These are phyloP conservation scores for Xerocomellus amylosporus DNA, from an alignment of 768 basidiomycete genomes.

Conservation along the genomic window DNA sequence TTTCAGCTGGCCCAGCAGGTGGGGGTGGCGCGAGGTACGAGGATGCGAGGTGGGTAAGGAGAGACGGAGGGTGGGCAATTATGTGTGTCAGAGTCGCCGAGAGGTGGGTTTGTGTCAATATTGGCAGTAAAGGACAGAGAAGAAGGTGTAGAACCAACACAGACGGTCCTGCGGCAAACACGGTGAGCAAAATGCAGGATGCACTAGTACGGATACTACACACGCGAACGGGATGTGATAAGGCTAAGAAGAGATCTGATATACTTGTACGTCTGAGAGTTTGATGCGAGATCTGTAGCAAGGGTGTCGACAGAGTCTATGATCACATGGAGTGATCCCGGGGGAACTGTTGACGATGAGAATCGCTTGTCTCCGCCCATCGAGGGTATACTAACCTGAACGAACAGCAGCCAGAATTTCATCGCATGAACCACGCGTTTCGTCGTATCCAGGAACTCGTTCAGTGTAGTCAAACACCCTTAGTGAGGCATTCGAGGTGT, in stretches of 20 bases:
- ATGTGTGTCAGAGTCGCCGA: slow-evolving; percentile 63
- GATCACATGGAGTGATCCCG: slow-evolving; percentile 55
- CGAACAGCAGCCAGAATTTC: slow-evolving; percentile 43
- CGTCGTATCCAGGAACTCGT: slow-evolving; percentile 52
- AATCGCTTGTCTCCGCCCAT: background rate
- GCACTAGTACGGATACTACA: slow-evolving; percentile 13
- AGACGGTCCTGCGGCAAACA: slow-evolving; percentile 42
- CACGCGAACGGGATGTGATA: slow-evolving; percentile 52
- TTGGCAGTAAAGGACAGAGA: slow-evolving; percentile 47
- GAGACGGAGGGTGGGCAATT: slow-evolving; percentile 64
- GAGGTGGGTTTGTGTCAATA: slow-evolving; percentile 60
- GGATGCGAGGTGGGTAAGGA: slow-evolving; percentile 65
- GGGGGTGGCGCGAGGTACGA: slow-evolving; percentile 74
- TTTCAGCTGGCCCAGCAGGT: slow-evolving; percentile 53
- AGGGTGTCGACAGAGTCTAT: slow-evolving; percentile 75
- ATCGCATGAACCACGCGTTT: slow-evolving; percentile 34
- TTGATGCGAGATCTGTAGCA: slow-evolving; percentile 53
- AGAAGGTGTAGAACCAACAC: slow-evolving; percentile 60
- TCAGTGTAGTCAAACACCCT: slow-evolving; percentile 49
- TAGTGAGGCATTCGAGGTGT: slow-evolving; percentile 22
- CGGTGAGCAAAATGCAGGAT: slow-evolving; percentile 7
- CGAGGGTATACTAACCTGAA: slow-evolving; percentile 29
- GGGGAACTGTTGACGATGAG: slow-evolving; percentile 32
- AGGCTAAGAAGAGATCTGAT: slow-evolving; percentile 46
- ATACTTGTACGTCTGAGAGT: slow-evolving; percentile 50